Evolutionary conservation across 306 rosid genomes (phyloP), one percentile per base, ranked within the genome.

Genomic region (Oemleria cerasiformis): DNA sequence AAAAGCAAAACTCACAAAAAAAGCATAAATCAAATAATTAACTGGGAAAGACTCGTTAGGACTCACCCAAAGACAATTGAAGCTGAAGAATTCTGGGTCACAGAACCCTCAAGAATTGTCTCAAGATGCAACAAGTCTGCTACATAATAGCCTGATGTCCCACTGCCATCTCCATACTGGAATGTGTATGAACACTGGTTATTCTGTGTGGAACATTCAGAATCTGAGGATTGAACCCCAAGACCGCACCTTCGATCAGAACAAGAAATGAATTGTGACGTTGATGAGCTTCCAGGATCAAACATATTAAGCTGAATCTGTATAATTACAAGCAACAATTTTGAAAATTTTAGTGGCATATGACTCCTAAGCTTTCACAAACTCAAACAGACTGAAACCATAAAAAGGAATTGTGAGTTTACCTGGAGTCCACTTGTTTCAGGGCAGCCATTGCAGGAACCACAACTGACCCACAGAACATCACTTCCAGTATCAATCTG

Each of bases 401-500:
- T 30, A 64, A 23, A 30, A 45, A 54, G 14, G 44, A 25, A 21
- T 4, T 14, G n/a, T 39, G 62, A 67, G 21, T 67, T 70, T 87
- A 95, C 99, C 72, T 76, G 86, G 50, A 95, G 90, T n/a, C 96
- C 96, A 85, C 96, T 92, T 43, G 96, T 82, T 45, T 63, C 81
- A 0, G 99, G 97, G 80, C 99, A 95, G 63, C 99, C 99, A 75
- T 39, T 88, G 88, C 99, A 95, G 81, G 92, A 75, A 76, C 73
- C 81, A 20, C 99, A 95, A 75, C 90, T 77, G 71, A 95, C 92
- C 97, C 99, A 95, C 57, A 91, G 83, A 78, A 95, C 96, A 84
- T 95, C 97, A 84, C 97, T 95, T 43, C 99, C 97, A 5, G 99
- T 95, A 71, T 95, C 99, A 86, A 95, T 91, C 84, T 95, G 99